Evolutionary conservation across 768 basidiomycete species (phyloP), one percentile per base, ranked within the genome.

Genomic region (Amanita brunnescens): DNA sequence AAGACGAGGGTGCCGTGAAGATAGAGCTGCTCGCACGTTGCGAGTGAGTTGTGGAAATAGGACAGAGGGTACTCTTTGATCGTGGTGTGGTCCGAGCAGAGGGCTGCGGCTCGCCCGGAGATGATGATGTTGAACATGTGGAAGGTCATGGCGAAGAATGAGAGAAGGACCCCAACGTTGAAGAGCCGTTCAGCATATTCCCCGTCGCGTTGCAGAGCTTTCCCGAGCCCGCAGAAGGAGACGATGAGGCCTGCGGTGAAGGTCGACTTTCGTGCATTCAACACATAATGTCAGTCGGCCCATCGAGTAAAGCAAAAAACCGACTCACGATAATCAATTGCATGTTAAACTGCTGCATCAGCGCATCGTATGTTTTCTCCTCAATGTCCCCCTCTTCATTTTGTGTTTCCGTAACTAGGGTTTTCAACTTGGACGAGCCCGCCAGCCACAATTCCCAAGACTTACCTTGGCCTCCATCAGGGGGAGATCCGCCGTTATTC

Each of bases 101-200:
- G 57, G 20, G 59, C 59, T 20, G 63, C 60, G 12, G 61, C 65
- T 8, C 61, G 57, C 3, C 65, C 62, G 1, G 62, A 66, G 10
- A 66, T 57, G 39, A 68, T 35, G 45, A 68, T 65, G 40, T 63
- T 64, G n/a, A 61, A 61, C 32, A 68, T 56, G 30, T 68, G 66
- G 3, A 64, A 18, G 18, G 60, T 53, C 29, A 68, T 61, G 30
- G 67, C 59, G 29, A 67, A 59, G 39, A 67, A 60, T 45, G 63
- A 59, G 30, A 70, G 61, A 24, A 68, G 57, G 58, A 64, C 63
- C 16, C 61, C 65, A 20, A 67, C 54, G 32, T 62, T 62, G 52
- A 61, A 67, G 1, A 52, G 63, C 56, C 10, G 56, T 58, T 16
- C 33, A 52, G 32, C 59, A 58, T 52, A 30, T 26, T 7, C 13